Evolutionary conservation across 2,329 filamentous ascomycete species (phyloP).

Genomic region (Aspergillus luchuensis): DNA sequence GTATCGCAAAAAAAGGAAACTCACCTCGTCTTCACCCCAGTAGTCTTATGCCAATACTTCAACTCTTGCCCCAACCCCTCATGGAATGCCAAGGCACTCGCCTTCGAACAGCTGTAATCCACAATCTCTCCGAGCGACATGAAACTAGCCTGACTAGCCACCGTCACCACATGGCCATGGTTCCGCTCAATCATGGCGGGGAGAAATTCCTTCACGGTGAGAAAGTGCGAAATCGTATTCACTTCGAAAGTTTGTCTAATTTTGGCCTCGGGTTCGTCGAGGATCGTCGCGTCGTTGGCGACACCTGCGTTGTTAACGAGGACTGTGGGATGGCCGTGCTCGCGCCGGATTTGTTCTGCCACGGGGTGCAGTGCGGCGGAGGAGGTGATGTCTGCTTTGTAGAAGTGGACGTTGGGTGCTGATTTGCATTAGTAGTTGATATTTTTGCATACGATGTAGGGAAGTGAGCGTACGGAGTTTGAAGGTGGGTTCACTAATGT

Average conservation of each 20-base stretch:
- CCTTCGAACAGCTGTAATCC: slow-evolving; percentile 57
- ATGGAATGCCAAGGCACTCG: slow-evolving; percentile 56
- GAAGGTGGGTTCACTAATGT: slow-evolving; percentile 39
- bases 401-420: slow-evolving; percentile 28
- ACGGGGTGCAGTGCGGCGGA: slow-evolving; percentile 33
- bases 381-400: slow-evolving; percentile 42
- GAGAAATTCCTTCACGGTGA: slow-evolving; percentile 54
- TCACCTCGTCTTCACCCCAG: slow-evolving; percentile 43
- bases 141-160: slow-evolving; percentile 58
- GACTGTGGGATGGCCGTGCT: slow-evolving; percentile 49
- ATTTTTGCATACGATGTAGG: background rate
- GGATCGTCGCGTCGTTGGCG: slow-evolving; percentile 49
- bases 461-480: slow-evolving; percentile 27
- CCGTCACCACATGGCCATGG: slow-evolving; percentile 59
- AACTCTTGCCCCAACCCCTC: slow-evolving; percentile 50
- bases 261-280: slow-evolving; percentile 47
- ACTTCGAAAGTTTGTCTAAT: slow-evolving; percentile 55
- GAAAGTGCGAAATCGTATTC: slow-evolving; percentile 55
- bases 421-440: background rate
- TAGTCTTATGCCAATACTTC: slow-evolving; percentile 38
- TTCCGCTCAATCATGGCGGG: slow-evolving; percentile 54
- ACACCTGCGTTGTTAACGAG: slow-evolving; percentile 57
- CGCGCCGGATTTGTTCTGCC: slow-evolving; percentile 41
- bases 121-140: slow-evolving; percentile 51
- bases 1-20: background rate